Evolutionary conservation across 768 basidiomycete genomes (phyloP).

Genomic region (Roridomyces roridus): DNA sequence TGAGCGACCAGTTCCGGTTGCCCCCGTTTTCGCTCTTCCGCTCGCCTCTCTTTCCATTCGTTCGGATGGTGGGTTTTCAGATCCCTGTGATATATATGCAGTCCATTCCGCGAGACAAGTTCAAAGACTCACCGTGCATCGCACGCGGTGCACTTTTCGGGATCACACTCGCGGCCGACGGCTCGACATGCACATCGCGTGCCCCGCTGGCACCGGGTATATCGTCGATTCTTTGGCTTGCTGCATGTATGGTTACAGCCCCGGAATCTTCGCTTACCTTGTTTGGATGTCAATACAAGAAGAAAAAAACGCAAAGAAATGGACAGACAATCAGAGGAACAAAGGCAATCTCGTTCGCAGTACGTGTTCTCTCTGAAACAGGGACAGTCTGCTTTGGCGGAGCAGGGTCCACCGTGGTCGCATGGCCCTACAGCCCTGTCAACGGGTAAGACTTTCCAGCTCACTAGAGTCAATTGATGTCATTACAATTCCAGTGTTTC

Average conservation of each 20-base stretch:
- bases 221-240: conserved; percentile 17
- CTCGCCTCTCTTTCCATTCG: too few species aligned
- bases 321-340: conserved; percentile 46
- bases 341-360: conserved; percentile 57
- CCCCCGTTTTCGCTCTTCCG: too few species aligned
- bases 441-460: background rate
- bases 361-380: conserved; percentile 46
- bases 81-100: background rate
- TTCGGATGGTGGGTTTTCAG: background rate
- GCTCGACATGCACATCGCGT: conserved; percentile 43
- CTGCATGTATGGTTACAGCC: conserved; percentile 43
- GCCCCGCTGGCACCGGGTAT: conserved; percentile 8
- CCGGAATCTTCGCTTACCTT: conserved; percentile 48
- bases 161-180: conserved; percentile 54
- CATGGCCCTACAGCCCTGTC: conserved; percentile 27
- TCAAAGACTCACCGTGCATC: conserved; percentile 36
- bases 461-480: too few species aligned
- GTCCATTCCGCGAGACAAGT: conserved; percentile 24
- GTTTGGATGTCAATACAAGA: conserved; percentile 16
- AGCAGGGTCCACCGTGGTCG: conserved; percentile 54
- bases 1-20: too few species aligned
- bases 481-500: too few species aligned
- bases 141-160: conserved; percentile 54
- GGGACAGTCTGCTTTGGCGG: conserved; percentile 38
- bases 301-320: background rate